Conservation (phyloP, 2,329 filamentous ascomycete genomes). For the Neospermospora avenae region DNA sequence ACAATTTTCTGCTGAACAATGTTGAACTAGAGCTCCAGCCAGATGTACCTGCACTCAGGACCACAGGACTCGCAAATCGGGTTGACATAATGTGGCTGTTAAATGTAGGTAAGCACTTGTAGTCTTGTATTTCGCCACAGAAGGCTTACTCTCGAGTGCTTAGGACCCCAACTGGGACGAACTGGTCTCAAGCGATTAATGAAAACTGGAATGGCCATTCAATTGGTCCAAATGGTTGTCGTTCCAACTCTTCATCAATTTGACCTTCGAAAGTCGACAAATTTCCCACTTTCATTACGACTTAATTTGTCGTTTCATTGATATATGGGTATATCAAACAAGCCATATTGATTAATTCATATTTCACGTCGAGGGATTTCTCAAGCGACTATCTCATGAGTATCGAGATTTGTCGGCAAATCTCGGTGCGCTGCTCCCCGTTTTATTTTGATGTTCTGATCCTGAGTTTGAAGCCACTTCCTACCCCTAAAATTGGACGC, state of each 20-base stretch:
- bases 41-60: not conserved
- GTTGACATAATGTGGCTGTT: slow-evolving; percentile 17
- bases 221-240: not conserved
- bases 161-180: not conserved
- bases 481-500: slow-evolving; percentile 19
- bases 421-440: slow-evolving; percentile 1
- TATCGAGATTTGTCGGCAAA: not conserved
- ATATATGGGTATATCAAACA: not conserved
- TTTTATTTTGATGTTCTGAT: not conserved
- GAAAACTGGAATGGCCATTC: not conserved
- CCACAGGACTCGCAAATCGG: slow-evolving; percentile 13
- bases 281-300: not conserved
- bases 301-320: not conserved
- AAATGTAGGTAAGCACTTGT: slow-evolving; percentile 12
- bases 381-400: not conserved
- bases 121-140: slow-evolving; percentile 14
- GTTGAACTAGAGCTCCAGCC: not conserved
- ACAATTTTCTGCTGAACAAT: not conserved
- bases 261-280: no score
- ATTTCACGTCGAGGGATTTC: not conserved
- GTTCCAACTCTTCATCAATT: no score
- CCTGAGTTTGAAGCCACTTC: slow-evolving; percentile 16
- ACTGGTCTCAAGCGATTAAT: not conserved
- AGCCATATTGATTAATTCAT: not conserved
- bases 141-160: slow-evolving; percentile 5